Conservation (phyloP, 1,139 yeast genomes). For the Taphrina communis region DNA sequence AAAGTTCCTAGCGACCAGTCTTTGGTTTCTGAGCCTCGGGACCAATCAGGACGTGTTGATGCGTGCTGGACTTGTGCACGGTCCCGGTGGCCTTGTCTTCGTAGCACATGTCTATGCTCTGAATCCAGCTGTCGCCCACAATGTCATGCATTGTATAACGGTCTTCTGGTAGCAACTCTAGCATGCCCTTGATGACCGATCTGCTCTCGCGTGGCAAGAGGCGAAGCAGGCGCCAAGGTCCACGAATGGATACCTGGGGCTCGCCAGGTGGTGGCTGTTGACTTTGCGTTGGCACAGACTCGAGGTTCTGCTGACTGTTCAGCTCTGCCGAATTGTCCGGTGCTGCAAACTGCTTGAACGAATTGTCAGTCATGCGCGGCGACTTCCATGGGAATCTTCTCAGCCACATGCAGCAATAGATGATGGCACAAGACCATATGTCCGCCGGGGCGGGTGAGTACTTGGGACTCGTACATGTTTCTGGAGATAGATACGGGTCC, state of each 20-base stretch:
- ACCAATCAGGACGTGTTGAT: conserved; percentile 63
- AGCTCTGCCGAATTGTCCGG: conserved; percentile 44
- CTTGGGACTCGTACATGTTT: conserved; percentile 71
- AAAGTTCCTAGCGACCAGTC: conserved; percentile 21
- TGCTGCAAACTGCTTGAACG: conserved; percentile 71
- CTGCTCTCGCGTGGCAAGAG: conserved; percentile 86
- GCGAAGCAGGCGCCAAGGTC: conserved; percentile 88
- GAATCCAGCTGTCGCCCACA: conserved; percentile 72
- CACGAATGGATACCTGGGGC: conserved; percentile 53
- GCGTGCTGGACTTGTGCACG: conserved; percentile 59
- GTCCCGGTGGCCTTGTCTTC: conserved; percentile 55
- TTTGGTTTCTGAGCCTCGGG: conserved; percentile 48
- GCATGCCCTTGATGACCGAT: conserved; percentile 74
- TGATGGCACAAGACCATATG: conserved; percentile 93
- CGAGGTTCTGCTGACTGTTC: conserved; percentile 10
- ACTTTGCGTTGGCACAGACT: conserved; percentile 17
- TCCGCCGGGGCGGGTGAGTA: conserved; percentile 95
- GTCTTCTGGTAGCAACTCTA: conserved; percentile 67
- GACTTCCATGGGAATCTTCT: conserved; percentile 98
- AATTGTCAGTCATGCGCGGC: conserved; percentile 83
- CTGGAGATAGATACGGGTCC: conserved; percentile 98
- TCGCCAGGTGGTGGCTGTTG: conserved; percentile 25
- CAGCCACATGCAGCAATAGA: conserved; percentile 92
- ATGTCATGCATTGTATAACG: conserved; percentile 76
- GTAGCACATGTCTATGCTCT: conserved; percentile 59